Percentiles rank a stretch among this genome's conserved stretches.
These are phyloP conservation scores for Aureobasidium sp. DNA, from an alignment of 2,329 filamentous ascomycete genomes.

Conservation along the genomic window DNA sequence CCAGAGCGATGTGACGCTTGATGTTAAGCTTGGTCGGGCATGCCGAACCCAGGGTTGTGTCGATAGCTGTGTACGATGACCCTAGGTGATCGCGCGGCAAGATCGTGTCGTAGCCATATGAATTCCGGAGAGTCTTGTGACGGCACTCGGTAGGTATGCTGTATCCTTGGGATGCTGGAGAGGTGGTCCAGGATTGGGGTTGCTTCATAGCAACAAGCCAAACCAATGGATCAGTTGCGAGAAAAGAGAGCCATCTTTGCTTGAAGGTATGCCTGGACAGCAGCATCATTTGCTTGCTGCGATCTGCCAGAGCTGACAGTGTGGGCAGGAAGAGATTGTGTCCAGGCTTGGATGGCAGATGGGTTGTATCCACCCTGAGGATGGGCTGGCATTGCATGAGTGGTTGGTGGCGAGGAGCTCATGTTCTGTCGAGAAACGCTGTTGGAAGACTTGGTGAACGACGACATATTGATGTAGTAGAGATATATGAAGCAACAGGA, in stretches of 20 bases:
- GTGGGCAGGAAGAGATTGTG: constrained; percentile 9
- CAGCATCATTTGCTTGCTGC: constrained; percentile 15
- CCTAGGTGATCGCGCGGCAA: too few species aligned
- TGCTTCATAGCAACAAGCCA: not conserved
- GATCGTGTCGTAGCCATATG: too few species aligned
- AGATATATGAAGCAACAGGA: not conserved
- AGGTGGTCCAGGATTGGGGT: not conserved
- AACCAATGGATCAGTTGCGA: not conserved
- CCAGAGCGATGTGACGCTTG: too few species aligned
- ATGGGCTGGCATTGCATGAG: not conserved
- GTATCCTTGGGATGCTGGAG: not conserved
- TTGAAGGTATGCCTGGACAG: constrained; percentile 26
- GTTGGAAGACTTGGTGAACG: not conserved
- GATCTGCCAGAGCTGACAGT: not conserved
- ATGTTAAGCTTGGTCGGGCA: too few species aligned
- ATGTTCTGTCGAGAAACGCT: not conserved
- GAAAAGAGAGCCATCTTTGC: constrained; percentile 28
- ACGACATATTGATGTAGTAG: not conserved
- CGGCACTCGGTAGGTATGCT: not conserved
- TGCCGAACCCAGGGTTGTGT: too few species aligned
- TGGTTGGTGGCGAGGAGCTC: not conserved
- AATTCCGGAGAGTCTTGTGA: not conserved
- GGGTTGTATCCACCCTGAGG: constrained; percentile 11
- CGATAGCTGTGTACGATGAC: too few species aligned
- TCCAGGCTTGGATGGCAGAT: constrained; percentile 15